Evolutionary conservation across 2,329 filamentous ascomycete species (phyloP).

Genomic region (Sclerotinia minor): DNA sequence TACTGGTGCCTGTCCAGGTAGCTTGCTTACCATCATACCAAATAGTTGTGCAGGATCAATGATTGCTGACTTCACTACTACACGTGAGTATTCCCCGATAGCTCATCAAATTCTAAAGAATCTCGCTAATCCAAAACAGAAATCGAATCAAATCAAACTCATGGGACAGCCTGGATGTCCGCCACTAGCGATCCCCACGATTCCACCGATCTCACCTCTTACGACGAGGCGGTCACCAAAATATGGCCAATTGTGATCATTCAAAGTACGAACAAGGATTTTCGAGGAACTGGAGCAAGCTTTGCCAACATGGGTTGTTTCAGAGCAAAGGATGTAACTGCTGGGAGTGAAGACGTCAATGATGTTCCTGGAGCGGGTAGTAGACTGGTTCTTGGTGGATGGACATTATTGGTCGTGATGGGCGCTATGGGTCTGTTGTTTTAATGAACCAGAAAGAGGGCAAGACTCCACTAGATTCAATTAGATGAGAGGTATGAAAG

Average conservation of each 20-base stretch:
- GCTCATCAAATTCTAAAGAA: not conserved
- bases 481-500: too few relatives aligned
- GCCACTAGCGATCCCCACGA: not conserved
- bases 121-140: not conserved
- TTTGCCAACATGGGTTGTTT: not conserved
- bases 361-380: not conserved
- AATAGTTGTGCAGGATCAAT: slow-evolving; percentile 4
- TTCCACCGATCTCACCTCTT: not conserved
- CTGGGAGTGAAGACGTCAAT: slow-evolving; percentile 7
- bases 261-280: not conserved
- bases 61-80: not conserved
- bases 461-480: too few relatives aligned
- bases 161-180: slow-evolving; percentile 8
- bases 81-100: not conserved
- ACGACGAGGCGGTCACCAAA: slow-evolving; percentile 3
- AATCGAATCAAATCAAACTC: not conserved
- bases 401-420: not conserved
- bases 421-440: not conserved
- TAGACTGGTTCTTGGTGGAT: not conserved
- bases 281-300: too few relatives aligned
- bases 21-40: not conserved
- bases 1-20: not conserved
- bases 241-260: slow-evolving; percentile 17
- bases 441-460: not conserved
- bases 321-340: not conserved